phyloP scores from a whole-genome alignment of 768 basidiomycete species.

The Phanerochaete sordida region DNA sequence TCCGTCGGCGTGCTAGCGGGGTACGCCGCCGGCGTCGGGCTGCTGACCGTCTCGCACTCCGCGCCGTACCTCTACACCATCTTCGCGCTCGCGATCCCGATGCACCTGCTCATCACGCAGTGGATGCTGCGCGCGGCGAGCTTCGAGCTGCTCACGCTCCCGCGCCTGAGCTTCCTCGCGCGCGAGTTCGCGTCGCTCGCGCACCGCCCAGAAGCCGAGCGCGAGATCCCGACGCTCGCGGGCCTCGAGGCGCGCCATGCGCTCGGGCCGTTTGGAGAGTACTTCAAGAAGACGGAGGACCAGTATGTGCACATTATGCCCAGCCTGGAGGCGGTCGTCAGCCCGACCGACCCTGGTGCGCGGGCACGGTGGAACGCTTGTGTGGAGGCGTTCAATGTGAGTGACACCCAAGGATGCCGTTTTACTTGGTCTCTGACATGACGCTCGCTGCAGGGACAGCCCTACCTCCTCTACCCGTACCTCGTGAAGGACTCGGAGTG shows the following conservation, averaged over 20 bases:
- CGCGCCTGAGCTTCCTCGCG: slow-evolving; percentile 22
- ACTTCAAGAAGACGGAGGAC: slow-evolving; percentile 20
- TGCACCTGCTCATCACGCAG: slow-evolving; percentile 20
- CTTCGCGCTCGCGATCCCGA: slow-evolving; percentile 20
- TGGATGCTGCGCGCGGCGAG: slow-evolving; percentile 25
- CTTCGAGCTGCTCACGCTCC: slow-evolving; percentile 27
- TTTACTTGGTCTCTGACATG: not conserved
- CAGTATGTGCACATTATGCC: slow-evolving; percentile 19
- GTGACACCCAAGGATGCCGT: not conserved
- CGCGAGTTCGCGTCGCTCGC: slow-evolving; percentile 12
- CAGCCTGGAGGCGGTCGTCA: slow-evolving; percentile 18
- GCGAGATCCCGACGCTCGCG: slow-evolving; percentile 11
- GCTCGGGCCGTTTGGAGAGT: slow-evolving; percentile 26
- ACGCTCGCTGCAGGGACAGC: slow-evolving; percentile 16
- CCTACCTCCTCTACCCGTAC: slow-evolving; percentile 22
- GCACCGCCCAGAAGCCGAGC: not conserved
- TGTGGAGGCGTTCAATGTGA: slow-evolving; percentile 20
- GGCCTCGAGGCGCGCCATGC: slow-evolving; percentile 13
- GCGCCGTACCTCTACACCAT: slow-evolving; percentile 24
- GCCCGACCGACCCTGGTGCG: slow-evolving; percentile 9
- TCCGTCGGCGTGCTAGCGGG: slow-evolving; percentile 25
- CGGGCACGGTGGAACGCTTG: slow-evolving; percentile 19
- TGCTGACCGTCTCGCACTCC: slow-evolving; percentile 25
- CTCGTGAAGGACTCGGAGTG: slow-evolving; percentile 1
- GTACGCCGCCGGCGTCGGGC: slow-evolving; percentile 24